Conservation (phyloP, 2,329 filamentous ascomycete genomes). For the Pseudodiploospora longispora region DNA sequence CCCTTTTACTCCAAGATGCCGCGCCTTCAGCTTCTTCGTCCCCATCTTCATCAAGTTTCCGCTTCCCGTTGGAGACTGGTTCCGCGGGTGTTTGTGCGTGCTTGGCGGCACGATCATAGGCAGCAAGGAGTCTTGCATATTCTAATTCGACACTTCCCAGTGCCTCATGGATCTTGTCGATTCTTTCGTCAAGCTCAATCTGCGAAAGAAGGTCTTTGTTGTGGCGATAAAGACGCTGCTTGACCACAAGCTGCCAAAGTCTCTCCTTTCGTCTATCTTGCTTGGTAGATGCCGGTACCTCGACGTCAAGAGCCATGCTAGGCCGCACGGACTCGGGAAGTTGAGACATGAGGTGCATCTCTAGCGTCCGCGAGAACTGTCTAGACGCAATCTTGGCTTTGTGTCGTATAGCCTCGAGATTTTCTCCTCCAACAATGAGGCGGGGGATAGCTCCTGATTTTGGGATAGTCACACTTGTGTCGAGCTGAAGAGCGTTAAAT, state of each 20-base stretch:
- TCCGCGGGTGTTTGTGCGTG: constrained; percentile 13
- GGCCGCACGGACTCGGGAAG: constrained; percentile 51
- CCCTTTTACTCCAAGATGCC: constrained; percentile 34
- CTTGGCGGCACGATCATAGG: constrained; percentile 31
- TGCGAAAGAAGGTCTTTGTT: constrained; percentile 65
- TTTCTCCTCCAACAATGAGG: constrained; percentile 49
- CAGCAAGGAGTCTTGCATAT: constrained; percentile 57
- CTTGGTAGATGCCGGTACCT: constrained; percentile 36
- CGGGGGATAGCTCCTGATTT: constrained; percentile 37
- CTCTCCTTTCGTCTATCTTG: constrained; percentile 55
- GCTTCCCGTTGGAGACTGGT: constrained; percentile 32
- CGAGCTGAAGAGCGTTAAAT: constrained; percentile 49
- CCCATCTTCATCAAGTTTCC: constrained; percentile 29
- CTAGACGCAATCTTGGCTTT: constrained; percentile 64
- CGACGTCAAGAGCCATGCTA: constrained; percentile 34
- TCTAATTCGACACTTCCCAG: constrained; percentile 61
- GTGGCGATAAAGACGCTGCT: constrained; percentile 67
- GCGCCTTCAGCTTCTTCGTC: constrained; percentile 11
- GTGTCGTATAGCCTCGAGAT: constrained; percentile 48
- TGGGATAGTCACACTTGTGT: constrained; percentile 42
- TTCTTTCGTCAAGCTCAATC: constrained; percentile 58
- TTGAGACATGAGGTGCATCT: constrained; percentile 64
- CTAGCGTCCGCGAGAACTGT: constrained; percentile 68
- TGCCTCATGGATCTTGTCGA: constrained; percentile 64
- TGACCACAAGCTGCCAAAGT: constrained; percentile 68